Percentiles rank a stretch among this genome's conserved stretches.
Evolutionary conservation across 306 rosid genomes (phyloP).

Genomic region (Trichosanthes cucumerina): DNA sequence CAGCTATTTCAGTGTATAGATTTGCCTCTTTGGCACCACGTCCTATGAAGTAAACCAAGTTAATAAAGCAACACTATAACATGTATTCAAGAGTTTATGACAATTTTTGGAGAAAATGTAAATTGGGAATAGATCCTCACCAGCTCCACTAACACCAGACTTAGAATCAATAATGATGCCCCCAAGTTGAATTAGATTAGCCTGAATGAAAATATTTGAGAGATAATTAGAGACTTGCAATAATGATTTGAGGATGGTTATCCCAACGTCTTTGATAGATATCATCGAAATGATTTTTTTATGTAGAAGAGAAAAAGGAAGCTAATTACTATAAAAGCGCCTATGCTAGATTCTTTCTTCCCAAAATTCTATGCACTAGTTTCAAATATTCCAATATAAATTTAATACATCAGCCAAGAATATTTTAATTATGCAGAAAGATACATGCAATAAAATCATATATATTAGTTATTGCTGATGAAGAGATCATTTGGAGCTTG

Average conservation of each 20-base stretch:
- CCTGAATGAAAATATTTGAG: conserved; percentile 37
- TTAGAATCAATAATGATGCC: conserved; percentile 79
- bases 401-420: not conserved
- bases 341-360: not conserved
- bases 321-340: not conserved
- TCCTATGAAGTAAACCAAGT: conserved; percentile 46
- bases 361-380: not conserved
- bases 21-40: conserved; percentile 76
- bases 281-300: not conserved
- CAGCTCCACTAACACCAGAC: conserved; percentile 98
- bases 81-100: not conserved
- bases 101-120: conserved; percentile 3
- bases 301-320: not conserved
- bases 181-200: conserved; percentile 43
- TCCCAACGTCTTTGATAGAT: not conserved
- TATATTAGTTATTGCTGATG: not conserved
- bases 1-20: conserved; percentile 76
- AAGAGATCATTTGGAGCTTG: not conserved
- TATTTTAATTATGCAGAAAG: not conserved
- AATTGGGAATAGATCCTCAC: conserved; percentile 32
- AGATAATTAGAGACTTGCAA: conserved; percentile 15
- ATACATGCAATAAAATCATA: not conserved
- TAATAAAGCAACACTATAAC: conserved; percentile 1
- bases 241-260: not conserved
- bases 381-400: not conserved